Base-by-base conservation (phyloP, 1,284 basidiomycete genomes). In the Termitomyces sp. region DNA sequence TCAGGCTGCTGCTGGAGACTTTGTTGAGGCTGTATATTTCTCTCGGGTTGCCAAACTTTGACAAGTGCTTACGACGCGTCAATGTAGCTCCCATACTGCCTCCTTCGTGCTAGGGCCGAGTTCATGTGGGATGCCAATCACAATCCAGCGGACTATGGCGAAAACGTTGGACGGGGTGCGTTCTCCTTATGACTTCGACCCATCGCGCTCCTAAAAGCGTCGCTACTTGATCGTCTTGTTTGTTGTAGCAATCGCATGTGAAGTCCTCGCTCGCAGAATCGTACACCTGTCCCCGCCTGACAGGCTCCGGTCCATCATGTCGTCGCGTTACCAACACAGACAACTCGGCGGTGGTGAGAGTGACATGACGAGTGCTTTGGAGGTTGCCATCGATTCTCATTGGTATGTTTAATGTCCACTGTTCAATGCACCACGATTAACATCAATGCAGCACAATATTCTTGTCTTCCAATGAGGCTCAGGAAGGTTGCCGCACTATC, bases 391-490 rank as follows among this genome's bases (percentile, higher is more conserved):
- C 58, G 92, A 95, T 64, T 83, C 90, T 52, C 84, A 89, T 61
- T 88, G 89, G 89, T 90, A 62, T 6, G 73, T 61, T 26, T 19
- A 45, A 38, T 38, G 1, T 21, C 2, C 2, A 13, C 6, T 33
- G 40, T 38, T 15, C 33, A 10, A 39, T 28, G 7, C 1, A 13
- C 24, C 36, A n/a, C 9, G 21, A 15, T 39, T 13, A 19, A 30
- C 24, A 13, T 28, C 19, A 6, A 6, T n/a, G 17, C 50, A 90
- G 89, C 60, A 77, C 80, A 33, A 88, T 92, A 62, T 98, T 98
- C 70, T 72, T 98, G 41, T 92, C 90, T 6, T 95, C 91, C 0
- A 85, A 72, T 52, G 94, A 97, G 72, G 84, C 91, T 7, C 94
- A 97, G 68, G 80, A 89, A 64, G 84, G 89, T 88, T 53, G 60